Base-by-base conservation (phyloP, 2,329 filamentous ascomycete genomes). In the Scedosporium apiospermum region DNA sequence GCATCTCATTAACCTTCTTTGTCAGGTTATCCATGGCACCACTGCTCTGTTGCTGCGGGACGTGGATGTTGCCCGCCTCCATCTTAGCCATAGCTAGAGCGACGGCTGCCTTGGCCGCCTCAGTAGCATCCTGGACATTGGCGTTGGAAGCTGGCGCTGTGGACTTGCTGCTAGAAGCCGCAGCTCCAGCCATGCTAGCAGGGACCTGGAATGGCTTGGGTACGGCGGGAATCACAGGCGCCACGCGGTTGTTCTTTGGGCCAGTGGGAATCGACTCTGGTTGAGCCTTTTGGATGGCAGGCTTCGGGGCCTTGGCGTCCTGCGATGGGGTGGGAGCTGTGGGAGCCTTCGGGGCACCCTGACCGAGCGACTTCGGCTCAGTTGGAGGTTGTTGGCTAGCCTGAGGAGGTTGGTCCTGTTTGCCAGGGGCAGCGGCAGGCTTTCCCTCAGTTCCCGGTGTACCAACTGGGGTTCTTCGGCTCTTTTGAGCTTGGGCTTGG, bases 61-160 rank as follows among this genome's bases (percentile, higher is more conserved):
- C 69, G 23, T 68, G 66, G 12, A 69, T 68, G 34, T 74, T 74
- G 4, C 75, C 75, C 38, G 70, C 68, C 60, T 78, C 74, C 3
- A 93, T 80, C 69, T 90, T 88, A 1, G 89, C 88, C 87, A 92
- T 91, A 1, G 90, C 90, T 49, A 88, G 84, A 61, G 89, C 88
- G n/a, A 91, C 89, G 7, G 89, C 89, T 34, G 88, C 89, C 68
- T 86, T 88, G 1, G 89, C 89, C 46, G 88, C 85, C 70, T 88
- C 85, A 0, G 89, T 92, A 1, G 89, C 88, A 74, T 89, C 87
- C 65, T 84, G 81, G 9, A 88, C 76, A 57, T 76, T 69, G 71
- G 72, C 60, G 23, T 65, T 68, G 0, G 73, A 71, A 1, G 69
- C 69, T 23, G 80, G 72, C 55, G 73, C 69, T 4, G 73, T 68